Percentiles rank a stretch among this genome's conserved stretches.
Evolutionary conservation across 2,329 filamentous ascomycete species (phyloP).

Genomic region (Fusarium pseudonygamai): DNA sequence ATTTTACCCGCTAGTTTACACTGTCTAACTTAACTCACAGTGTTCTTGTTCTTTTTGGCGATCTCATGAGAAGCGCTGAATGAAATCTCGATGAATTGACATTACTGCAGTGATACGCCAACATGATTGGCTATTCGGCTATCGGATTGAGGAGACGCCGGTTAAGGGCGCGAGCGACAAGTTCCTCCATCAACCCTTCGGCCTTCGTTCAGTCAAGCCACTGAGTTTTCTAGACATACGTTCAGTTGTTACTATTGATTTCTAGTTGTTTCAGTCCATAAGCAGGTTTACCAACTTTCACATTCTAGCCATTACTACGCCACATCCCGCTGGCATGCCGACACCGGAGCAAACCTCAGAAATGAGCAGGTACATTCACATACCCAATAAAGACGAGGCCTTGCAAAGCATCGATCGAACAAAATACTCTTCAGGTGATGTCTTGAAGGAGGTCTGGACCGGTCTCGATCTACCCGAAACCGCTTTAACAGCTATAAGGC

Average conservation of each 20-base stretch:
- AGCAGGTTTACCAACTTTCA: too few species aligned
- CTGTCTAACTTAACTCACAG: accelerated
- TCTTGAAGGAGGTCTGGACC: constrained; percentile 25
- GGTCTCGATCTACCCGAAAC: constrained; percentile 23
- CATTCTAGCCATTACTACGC: accelerated
- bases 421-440: not conserved
- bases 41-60: not conserved
- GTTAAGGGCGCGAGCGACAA: not conserved
- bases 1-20: not conserved
- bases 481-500: constrained; percentile 9
- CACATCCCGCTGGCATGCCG: not conserved
- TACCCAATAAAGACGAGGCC: not conserved
- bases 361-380: accelerated
- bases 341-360: not conserved
- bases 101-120: not conserved
- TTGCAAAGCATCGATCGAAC: not conserved
- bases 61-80: not conserved
- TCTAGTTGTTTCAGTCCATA: too few species aligned
- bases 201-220: not conserved
- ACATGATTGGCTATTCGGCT: not conserved
- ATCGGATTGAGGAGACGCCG: not conserved
- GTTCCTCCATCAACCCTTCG: not conserved
- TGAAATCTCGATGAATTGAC: not conserved
- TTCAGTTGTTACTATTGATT: not conserved
- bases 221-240: accelerated